Evolutionary conservation across 257 asterid species (phyloP).

Genomic region (Ophiorrhiza pumila): DNA sequence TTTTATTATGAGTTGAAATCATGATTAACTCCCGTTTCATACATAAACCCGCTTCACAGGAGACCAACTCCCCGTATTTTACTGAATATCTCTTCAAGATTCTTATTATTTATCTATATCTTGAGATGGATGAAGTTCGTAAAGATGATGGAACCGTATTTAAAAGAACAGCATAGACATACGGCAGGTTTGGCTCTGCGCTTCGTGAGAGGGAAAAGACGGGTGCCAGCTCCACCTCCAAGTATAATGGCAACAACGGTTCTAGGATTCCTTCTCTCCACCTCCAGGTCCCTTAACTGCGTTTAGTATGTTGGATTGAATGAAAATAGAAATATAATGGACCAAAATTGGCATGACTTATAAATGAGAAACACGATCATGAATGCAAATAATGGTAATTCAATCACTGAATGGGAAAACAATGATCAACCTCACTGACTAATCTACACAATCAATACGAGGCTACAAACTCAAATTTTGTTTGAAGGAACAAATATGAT

Average conservation of each 20-base stretch:
- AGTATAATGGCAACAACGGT: constrained; percentile 84
- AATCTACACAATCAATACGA: too few species aligned
- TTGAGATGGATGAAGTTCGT: neutral
- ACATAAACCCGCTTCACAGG: too few species aligned
- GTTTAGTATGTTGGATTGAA: neutral
- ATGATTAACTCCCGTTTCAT: too few species aligned
- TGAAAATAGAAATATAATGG: neutral
- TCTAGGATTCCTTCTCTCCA: constrained; percentile 72
- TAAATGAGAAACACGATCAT: neutral
- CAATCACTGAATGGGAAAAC: neutral
- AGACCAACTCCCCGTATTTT: too few species aligned
- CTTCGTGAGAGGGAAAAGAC: constrained; percentile 89
- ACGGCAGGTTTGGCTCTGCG: constrained; percentile 98
- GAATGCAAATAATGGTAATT: neutral
- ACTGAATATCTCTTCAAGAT: neutral
- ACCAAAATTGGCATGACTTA: neutral
- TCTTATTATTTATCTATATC: neutral
- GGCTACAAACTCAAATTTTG: neutral
- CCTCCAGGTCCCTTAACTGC: constrained; percentile 68
- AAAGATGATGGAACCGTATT: neutral
- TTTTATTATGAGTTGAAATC: too few species aligned
- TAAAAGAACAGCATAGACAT: constrained; percentile 23
- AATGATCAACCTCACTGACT: neutral
- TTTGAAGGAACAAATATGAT: neutral
- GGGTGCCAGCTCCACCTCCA: constrained; percentile 99